Evolutionary conservation across 164 flowering plant genomes (phyloP), one percentile per base, ranked within the genome.

Genomic region (Dillenia turbinata): DNA sequence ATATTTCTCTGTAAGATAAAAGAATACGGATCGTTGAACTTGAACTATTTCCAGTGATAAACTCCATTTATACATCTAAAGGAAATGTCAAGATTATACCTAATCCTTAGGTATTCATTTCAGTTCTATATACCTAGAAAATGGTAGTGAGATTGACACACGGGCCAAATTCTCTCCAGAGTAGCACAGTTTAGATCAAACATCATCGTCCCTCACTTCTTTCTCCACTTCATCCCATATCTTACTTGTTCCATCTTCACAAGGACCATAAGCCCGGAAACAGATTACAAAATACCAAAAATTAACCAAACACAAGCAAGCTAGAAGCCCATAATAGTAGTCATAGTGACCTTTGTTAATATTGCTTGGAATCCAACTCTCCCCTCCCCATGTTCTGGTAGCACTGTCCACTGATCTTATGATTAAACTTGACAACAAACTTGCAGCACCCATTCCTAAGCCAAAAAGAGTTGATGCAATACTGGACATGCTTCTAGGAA

Each of bases 401-500:
- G 64, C 16, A 13, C 65, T 40, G 53, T 83, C 76, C 44, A 86
- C 87, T 0, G 63, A 46, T 58, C 61, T 81, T 10, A 89, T 60
- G 12, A 88, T 60, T 1, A 70, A 63, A 54, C 77, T 77, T 0
- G 82, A 92, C 10, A 89, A 9, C 80, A 89, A 61, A 59, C 71
- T 85, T 8, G 77, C 98, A 44, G 86, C 73, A 0, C 76, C 89
- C 87, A 83, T 81, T 12, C 91, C 89, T 1, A 89, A 62, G 8
- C 79, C 76, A 11, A 77, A 79, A 6, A 92, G 73, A 9, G 88
- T 51, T 1, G 81, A 53, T 2, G 83, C 96, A 26, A 89, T 74
- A 59, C 91, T 89, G 0, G 95, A 79, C 95, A 89, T 89, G 60
- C 72, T 82, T 67, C 77, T 87, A 0, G 98, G 96, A 58, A 89